These are phyloP conservation scores for Globisporangium camurandrum DNA, from an alignment of 352 stramenopile species.

Conservation along the genomic window DNA sequence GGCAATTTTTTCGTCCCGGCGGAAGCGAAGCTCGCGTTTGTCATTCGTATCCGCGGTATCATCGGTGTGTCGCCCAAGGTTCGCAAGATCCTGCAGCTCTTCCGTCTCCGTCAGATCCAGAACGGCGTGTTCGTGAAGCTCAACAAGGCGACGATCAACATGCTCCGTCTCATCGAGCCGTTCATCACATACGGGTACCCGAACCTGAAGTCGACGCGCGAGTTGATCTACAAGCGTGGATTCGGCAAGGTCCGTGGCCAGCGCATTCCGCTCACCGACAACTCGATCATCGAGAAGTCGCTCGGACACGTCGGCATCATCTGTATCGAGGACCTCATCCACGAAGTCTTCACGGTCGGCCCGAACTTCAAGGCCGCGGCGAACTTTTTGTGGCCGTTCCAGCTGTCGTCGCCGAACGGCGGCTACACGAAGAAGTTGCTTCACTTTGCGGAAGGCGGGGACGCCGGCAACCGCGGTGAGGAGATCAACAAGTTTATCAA, in stretches of 20 bases:
- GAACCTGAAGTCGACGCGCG: conserved; percentile 95
- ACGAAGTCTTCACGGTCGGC: conserved; percentile 99
- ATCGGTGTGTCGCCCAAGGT: conserved; percentile 90
- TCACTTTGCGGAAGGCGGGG: conserved; percentile 91
- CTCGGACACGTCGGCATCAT: conserved; percentile 95
- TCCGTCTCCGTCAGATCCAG: conserved; percentile 99
- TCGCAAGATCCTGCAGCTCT: conserved; percentile 98
- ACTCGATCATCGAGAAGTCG: conserved; percentile 95
- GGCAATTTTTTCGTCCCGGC: conserved; percentile 97
- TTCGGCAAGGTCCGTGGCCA: conserved; percentile 98
- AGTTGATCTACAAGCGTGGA: conserved; percentile 99
- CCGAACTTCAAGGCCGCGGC: conserved; percentile 98
- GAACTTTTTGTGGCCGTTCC: conserved; percentile 99
- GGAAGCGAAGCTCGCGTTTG: conserved; percentile 96
- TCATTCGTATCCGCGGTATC: conserved; percentile 99
- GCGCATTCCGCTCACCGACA: conserved; percentile 96
- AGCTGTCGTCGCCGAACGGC: conserved; percentile 95
- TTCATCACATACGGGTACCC: conserved; percentile 99
- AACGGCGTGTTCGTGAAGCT: conserved; percentile 99
- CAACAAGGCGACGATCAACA: conserved; percentile 99
- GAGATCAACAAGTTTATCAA: conserved; percentile 95
- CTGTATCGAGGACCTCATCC: conserved; percentile 98
- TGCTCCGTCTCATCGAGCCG: conserved; percentile 97
- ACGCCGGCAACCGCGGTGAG: conserved; percentile 88
- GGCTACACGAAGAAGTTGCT: conserved; percentile 93